phyloP scores from a whole-genome alignment of 495 filamentous ascomycete species.

The Neurospora hispaniola region DNA sequence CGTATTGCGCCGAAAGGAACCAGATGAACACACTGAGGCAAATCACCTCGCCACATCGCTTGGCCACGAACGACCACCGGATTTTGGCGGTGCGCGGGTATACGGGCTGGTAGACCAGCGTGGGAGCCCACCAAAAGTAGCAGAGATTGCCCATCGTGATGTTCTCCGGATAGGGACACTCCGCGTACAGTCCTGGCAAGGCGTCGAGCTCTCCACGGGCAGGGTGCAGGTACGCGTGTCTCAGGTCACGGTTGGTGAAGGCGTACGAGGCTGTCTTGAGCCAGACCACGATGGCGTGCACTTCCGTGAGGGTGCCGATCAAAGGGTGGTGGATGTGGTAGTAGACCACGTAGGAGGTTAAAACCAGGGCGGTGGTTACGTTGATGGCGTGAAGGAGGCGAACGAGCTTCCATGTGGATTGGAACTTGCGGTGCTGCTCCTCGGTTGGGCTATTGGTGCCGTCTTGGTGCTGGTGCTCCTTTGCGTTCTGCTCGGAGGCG shows the following conservation, averaged over 20 bases:
- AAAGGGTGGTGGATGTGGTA: conserved; percentile 82
- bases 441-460: conserved; percentile 40
- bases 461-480: conserved; percentile 15
- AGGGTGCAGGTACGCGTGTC: conserved; percentile 73
- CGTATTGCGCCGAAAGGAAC: conserved; percentile 87
- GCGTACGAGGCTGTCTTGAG: conserved; percentile 93
- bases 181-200: conserved; percentile 66
- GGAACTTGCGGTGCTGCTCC: conserved; percentile 49
- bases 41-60: conserved; percentile 66
- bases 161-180: conserved; percentile 84
- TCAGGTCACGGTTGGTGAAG: conserved; percentile 90
- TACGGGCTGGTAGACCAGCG: conserved; percentile 90
- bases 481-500: conserved; percentile 26
- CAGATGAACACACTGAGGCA: conserved; percentile 79
- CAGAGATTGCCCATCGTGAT: conserved; percentile 74
- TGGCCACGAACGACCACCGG: conserved; percentile 76
- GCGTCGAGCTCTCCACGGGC: conserved; percentile 43
- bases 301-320: conserved; percentile 80
- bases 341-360: conserved; percentile 81
- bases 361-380: conserved; percentile 63
- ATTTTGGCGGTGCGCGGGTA: conserved; percentile 74
- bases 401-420: conserved; percentile 65
- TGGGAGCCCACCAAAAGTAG: conserved; percentile 98
- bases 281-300: conserved; percentile 92
- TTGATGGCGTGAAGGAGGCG: conserved; percentile 73